These are phyloP conservation scores for Suillus cothurnatus DNA, from an alignment of 768 basidiomycete genomes.

Conservation along the genomic window DNA sequence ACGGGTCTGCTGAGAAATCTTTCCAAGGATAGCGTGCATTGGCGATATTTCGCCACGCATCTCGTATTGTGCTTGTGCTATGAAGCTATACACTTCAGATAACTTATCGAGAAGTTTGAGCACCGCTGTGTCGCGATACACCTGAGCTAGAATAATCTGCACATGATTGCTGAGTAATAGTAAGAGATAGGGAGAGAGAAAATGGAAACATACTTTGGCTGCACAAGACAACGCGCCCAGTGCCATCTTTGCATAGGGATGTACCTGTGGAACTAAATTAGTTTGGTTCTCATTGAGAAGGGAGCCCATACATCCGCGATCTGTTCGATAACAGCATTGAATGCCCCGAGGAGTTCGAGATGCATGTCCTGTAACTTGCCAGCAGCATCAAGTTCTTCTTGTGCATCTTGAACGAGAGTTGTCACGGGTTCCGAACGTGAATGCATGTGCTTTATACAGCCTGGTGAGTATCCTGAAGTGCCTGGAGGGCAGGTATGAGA, in stretches of 20 bases:
- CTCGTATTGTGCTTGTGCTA: not conserved
- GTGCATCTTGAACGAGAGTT: too few relatives aligned
- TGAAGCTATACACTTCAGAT: not conserved
- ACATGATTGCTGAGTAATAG: not conserved
- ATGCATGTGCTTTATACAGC: too few relatives aligned
- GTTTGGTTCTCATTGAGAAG: not conserved
- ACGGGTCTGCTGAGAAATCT: slow-evolving; percentile 16
- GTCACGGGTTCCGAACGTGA: too few relatives aligned
- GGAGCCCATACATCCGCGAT: not conserved
- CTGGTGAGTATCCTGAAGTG: too few relatives aligned
- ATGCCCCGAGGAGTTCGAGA: not conserved
- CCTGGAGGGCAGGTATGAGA: too few relatives aligned
- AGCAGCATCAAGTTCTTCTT: too few relatives aligned
- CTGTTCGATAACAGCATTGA: not conserved
- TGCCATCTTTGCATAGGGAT: slow-evolving; percentile 11
- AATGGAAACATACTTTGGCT: not conserved
- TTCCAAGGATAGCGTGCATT: not conserved
- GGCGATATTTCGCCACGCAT: not conserved
- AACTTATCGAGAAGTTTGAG: not conserved
- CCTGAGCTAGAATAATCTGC: slow-evolving; percentile 9
- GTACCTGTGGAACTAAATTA: not conserved
- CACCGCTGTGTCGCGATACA: not conserved
- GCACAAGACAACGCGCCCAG: not conserved
- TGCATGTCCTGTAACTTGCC: too few relatives aligned
- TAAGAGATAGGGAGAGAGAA: not conserved